phyloP scores from a whole-genome alignment of 306 rosid genomes.

The Medicago lupulina region DNA sequence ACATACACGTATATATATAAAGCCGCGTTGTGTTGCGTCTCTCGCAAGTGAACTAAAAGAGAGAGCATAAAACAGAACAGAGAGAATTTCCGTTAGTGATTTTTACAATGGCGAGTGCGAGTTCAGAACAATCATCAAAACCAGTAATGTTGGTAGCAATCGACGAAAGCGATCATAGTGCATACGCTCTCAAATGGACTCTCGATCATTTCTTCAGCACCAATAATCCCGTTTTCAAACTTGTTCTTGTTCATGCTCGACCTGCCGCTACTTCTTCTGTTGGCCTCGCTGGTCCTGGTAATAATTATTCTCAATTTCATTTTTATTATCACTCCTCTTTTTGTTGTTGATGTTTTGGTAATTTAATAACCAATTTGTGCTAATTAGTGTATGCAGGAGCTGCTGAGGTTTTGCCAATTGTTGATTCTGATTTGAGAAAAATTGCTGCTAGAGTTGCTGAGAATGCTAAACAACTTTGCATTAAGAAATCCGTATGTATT shows the following conservation, averaged over 20 bases:
- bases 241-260: conserved; percentile 67
- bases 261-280: conserved; percentile 57
- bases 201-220: conserved; percentile 59
- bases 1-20: neutral
- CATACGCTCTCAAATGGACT: conserved; percentile 65
- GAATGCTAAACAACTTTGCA: conserved; percentile 56
- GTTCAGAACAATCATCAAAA: conserved; percentile 36
- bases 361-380: neutral
- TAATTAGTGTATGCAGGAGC: conserved; percentile 50
- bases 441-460: conserved; percentile 49
- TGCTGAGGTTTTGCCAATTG: conserved; percentile 59
- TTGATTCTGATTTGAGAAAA: conserved; percentile 61
- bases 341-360: neutral
- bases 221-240: conserved; percentile 53
- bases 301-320: neutral
- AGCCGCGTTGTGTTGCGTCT: neutral
- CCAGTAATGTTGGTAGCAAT: conserved; percentile 70
- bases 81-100: neutral
- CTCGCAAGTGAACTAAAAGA: neutral
- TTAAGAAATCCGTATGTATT: conserved; percentile 42
- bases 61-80: too few relatives aligned
- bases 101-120: conserved; percentile 39
- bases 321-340: neutral
- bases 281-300: conserved; percentile 76
- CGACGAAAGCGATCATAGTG: conserved; percentile 77